A percentile compares a stretch with the other conserved stretches of the same genome.
phyloP scores from a whole-genome alignment of 1,139 yeast genomes.

The Blastobotrys capitulatus region DNA sequence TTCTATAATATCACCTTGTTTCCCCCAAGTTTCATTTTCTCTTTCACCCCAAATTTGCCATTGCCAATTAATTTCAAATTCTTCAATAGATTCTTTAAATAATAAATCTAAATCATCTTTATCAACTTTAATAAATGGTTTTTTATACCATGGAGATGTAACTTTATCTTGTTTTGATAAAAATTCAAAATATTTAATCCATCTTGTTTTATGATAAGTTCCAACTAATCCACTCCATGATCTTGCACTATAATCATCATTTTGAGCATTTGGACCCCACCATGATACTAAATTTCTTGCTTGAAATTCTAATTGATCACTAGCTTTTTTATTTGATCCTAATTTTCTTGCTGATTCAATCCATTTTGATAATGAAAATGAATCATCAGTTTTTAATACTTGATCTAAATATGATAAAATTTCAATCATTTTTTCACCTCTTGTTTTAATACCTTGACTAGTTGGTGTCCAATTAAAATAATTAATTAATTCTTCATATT shows the following conservation, averaged over 20 bases:
- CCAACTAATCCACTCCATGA: constrained; percentile 21
- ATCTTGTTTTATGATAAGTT: constrained; percentile 14
- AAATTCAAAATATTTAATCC: constrained; percentile 14
- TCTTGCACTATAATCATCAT: constrained; percentile 17
- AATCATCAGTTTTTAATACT: constrained; percentile 15
- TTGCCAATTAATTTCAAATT: constrained; percentile 8
- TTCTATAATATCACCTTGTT: constrained; percentile 6
- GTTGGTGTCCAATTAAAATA: not conserved
- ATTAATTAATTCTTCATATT: constrained; percentile 11
- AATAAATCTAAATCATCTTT: not conserved
- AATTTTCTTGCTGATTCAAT: constrained; percentile 9
- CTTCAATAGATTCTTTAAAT: constrained; percentile 1
- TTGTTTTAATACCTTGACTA: not conserved
- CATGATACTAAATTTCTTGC: constrained; percentile 19
- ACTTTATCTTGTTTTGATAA: not conserved
- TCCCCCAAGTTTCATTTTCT: not conserved
- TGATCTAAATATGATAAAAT: constrained; percentile 14
- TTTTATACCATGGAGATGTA: not conserved
- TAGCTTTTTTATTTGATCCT: not conserved
- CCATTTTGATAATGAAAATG: constrained; percentile 14
- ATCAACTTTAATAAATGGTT: not conserved
- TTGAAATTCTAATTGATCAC: constrained; percentile 13
- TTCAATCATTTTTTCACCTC: constrained; percentile 9
- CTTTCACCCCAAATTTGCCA: constrained; percentile 2
- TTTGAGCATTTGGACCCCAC: constrained; percentile 18